Conservation (phyloP, 2,329 filamentous ascomycete species). For the Lizonia empirigonia region DNA sequence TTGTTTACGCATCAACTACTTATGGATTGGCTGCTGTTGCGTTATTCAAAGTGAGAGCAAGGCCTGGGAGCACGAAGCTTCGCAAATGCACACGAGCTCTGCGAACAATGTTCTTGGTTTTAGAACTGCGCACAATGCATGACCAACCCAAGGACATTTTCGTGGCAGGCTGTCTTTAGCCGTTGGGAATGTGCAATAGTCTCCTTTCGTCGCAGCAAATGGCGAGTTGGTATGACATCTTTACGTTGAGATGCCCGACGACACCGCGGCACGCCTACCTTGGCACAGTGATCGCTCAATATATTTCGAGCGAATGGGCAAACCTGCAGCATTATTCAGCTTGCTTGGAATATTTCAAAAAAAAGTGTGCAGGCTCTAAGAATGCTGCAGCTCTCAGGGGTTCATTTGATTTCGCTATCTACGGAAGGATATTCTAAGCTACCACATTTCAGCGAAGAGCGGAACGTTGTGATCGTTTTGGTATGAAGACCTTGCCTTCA, state of each 20-base stretch:
- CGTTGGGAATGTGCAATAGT: too few species aligned
- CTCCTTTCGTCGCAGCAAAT: too few species aligned
- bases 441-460: too few species aligned
- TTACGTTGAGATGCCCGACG: background rate
- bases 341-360: background rate
- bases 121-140: too few species aligned
- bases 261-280: background rate
- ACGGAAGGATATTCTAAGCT: too few species aligned
- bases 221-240: background rate
- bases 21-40: background rate
- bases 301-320: background rate
- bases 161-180: too few species aligned
- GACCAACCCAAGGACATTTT: too few species aligned
- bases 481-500: too few species aligned
- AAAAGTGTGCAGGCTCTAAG: background rate
- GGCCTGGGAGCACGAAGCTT: background rate
- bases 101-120: too few species aligned
- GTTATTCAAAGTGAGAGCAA: background rate
- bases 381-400: too few species aligned
- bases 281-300: background rate
- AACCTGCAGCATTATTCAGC: background rate
- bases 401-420: too few species aligned
- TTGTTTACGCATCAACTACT: background rate
- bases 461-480: too few species aligned
- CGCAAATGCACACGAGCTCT: background rate